Evolutionary conservation across 129 eudicot genomes (phyloP).

Genomic region (Centella asiatica): DNA sequence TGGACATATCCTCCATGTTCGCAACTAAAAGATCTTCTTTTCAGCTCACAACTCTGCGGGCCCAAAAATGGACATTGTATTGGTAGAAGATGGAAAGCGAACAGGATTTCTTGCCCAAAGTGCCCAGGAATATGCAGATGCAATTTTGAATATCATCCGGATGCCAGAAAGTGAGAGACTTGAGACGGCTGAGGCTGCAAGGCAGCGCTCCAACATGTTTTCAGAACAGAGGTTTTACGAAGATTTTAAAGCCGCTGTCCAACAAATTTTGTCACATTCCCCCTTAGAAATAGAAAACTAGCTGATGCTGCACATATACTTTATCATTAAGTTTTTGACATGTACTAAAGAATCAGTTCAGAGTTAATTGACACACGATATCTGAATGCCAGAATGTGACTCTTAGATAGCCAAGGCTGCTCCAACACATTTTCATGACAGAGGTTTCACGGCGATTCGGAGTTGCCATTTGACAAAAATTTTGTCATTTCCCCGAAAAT

Average conservation of each 20-base stretch:
- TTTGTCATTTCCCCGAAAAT: no score
- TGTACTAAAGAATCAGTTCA: no score
- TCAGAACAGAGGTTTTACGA: conserved; percentile 83
- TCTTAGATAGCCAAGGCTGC: no score
- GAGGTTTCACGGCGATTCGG: no score
- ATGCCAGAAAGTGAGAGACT: conserved; percentile 61
- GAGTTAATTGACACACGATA: no score
- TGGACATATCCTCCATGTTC: no score
- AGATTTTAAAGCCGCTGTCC: conserved; percentile 57
- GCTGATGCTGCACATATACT: conserved; percentile 1
- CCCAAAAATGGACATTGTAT: conserved; percentile 89
- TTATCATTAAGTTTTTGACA: no score
- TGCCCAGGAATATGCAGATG: conserved; percentile 70
- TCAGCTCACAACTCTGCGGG: conserved; percentile 98
- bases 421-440: no score
- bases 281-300: neutral
- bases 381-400: no score
- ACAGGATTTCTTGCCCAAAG: conserved; percentile 79
- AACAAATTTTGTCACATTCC: conserved; percentile 33
- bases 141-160: conserved; percentile 45
- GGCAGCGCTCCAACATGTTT: conserved; percentile 67
- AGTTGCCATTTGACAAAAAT: no score
- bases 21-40: no score
- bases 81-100: conserved; percentile 67
- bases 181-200: conserved; percentile 78